phyloP scores from a whole-genome alignment of 169 alveolate genomes.

The Miamiensis avidus region DNA sequence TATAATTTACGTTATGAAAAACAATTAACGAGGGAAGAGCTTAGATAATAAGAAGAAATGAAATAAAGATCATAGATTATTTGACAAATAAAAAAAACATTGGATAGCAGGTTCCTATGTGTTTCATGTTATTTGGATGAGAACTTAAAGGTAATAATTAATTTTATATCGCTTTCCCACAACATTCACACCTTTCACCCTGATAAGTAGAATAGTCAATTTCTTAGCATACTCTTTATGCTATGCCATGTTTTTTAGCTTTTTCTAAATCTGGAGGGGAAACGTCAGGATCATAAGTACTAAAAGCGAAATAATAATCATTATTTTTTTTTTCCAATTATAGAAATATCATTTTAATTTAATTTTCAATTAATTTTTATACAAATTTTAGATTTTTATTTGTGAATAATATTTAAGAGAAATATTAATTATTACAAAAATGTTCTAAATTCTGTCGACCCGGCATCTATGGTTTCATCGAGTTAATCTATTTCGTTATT shows the following conservation, averaged over 20 bases:
- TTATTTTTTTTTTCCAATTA: too few relatives aligned
- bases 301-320: too few relatives aligned
- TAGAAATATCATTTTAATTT: too few relatives aligned
- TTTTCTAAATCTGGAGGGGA: constrained; percentile 24
- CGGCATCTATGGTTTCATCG: not conserved
- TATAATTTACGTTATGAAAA: not conserved
- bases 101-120: not conserved
- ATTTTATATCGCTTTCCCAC: not conserved
- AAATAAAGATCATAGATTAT: too few relatives aligned
- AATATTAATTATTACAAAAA: too few relatives aligned
- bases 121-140: not conserved
- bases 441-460: not conserved
- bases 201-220: not conserved
- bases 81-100: not conserved
- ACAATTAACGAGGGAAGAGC: not conserved
- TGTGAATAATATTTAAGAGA: too few relatives aligned
- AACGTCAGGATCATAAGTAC: not conserved
- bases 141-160: not conserved
- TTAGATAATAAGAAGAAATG: too few relatives aligned
- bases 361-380: too few relatives aligned
- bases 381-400: too few relatives aligned
- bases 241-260: constrained; percentile 28
- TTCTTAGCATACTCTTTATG: constrained; percentile 19
- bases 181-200: not conserved
- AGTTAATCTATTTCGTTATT: not conserved